Evolutionary conservation across 495 filamentous ascomycete genomes (phyloP).

Genomic region (Pyronema omphalodes): DNA sequence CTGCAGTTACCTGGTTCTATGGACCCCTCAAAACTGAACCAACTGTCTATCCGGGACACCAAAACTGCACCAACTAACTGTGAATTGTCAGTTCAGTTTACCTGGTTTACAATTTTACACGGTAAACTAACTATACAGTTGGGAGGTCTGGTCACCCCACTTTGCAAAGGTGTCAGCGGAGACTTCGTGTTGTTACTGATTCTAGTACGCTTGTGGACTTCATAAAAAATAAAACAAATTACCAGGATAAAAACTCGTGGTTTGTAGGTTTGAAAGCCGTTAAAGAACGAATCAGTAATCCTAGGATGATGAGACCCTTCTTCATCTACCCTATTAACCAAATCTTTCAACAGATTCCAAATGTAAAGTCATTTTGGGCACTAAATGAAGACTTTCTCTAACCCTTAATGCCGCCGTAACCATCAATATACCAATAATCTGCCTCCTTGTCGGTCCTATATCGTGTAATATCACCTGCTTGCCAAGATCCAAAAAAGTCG

Average conservation of each 20-base stretch:
- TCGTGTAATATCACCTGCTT: no score
- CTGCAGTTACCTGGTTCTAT: no score
- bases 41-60: no score
- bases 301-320: constrained; percentile 82
- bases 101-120: no score
- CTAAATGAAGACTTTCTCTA: constrained; percentile 83
- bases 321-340: constrained; percentile 80
- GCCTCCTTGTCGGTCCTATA: background rate
- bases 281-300: constrained; percentile 91
- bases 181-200: constrained; percentile 63
- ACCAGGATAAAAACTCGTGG: constrained; percentile 69
- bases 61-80: no score
- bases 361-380: constrained; percentile 84
- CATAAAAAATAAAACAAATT: background rate
- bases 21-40: no score
- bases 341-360: constrained; percentile 58
- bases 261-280: constrained; percentile 92
- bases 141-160: constrained; percentile 94
- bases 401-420: constrained; percentile 75
- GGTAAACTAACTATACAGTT: no score
- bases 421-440: constrained; percentile 65
- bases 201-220: background rate
- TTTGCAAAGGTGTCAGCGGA: constrained; percentile 82
- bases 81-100: no score
- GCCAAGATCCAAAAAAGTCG: background rate